A percentile compares a stretch with the other conserved stretches of the same genome.
phyloP scores from a whole-genome alignment of 805 yeast genomes.

The Wickerhamiella cacticola region DNA sequence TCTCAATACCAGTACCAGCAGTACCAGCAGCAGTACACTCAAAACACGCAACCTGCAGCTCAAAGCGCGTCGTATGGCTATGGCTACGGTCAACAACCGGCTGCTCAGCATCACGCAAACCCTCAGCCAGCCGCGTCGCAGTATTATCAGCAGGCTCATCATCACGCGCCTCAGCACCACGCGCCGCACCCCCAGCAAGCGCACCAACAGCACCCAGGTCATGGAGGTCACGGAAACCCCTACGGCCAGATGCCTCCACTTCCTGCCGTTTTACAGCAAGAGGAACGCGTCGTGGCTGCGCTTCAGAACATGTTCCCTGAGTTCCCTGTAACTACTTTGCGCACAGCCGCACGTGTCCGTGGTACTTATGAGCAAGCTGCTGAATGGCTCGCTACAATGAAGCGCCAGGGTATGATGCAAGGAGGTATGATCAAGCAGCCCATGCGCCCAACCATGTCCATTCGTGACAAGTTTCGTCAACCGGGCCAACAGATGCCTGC shows the following conservation, averaged over 20 bases:
- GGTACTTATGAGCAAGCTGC: conserved; percentile 29
- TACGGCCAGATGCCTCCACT: conserved; percentile 9
- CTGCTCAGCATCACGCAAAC: conserved; percentile 6
- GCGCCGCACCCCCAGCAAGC: background rate
- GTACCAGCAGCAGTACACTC: conserved; percentile 7
- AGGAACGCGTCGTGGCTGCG: conserved; percentile 15
- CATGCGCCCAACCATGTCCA: conserved; percentile 24
- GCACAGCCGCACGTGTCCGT: conserved; percentile 24
- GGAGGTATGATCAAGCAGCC: conserved; percentile 25
- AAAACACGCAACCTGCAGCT: conserved; percentile 13
- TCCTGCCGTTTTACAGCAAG: conserved; percentile 10
- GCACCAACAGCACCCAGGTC: conserved; percentile 6
- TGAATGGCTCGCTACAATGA: conserved; percentile 27
- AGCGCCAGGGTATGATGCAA: conserved; percentile 23
- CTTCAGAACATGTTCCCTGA: conserved; percentile 20
- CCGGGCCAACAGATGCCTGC: conserved; percentile 4
- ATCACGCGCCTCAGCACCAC: background rate
- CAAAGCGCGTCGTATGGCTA: conserved; percentile 14
- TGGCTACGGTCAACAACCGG: conserved; percentile 12
- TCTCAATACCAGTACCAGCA: background rate
- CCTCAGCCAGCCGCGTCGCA: conserved; percentile 13
- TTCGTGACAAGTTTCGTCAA: conserved; percentile 29
- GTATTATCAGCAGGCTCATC: background rate
- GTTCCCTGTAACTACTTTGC: conserved; percentile 20
- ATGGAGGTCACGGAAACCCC: background rate